Evolutionary conservation across 176 grass and related monocot genomes (phyloP).

Genomic region (Stipa capillata): DNA sequence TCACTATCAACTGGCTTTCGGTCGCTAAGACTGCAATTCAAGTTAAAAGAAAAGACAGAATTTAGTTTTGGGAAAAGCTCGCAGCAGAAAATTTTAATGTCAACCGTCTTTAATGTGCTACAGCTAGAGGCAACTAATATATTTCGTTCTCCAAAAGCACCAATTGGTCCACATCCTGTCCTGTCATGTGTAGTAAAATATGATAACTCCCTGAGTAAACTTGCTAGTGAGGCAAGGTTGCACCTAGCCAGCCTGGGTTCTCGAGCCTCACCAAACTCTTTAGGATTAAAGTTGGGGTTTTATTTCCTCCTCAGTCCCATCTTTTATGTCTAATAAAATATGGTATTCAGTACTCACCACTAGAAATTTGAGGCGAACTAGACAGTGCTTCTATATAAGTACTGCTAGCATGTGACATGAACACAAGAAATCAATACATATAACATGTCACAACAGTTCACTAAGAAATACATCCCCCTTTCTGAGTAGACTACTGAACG

Average conservation of each 20-base stretch:
- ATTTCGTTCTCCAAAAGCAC: neutral
- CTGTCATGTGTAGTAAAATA: neutral
- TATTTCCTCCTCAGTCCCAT: too few species aligned
- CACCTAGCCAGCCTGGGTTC: too few species aligned
- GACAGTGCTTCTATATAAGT: neutral
- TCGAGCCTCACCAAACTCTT: too few species aligned
- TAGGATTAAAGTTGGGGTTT: too few species aligned
- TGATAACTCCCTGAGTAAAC: too few species aligned
- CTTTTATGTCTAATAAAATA: neutral
- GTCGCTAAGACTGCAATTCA: conserved; percentile 69
- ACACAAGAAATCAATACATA: neutral
- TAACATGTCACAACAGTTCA: neutral
- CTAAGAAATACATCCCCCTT: neutral
- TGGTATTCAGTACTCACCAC: neutral
- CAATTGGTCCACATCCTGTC: neutral
- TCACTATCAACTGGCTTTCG: conserved; percentile 76
- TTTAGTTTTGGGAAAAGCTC: neutral
- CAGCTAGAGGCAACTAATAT: neutral
- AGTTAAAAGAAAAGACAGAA: neutral
- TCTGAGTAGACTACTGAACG: neutral
- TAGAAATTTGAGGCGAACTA: neutral
- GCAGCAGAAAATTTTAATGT: neutral
- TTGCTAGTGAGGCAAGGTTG: too few species aligned
- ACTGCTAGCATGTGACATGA: neutral
- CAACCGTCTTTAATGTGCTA: neutral